Evolutionary conservation across 768 basidiomycete species (phyloP), one percentile per base, ranked within the genome.

Genomic region (Trametes meyenii): DNA sequence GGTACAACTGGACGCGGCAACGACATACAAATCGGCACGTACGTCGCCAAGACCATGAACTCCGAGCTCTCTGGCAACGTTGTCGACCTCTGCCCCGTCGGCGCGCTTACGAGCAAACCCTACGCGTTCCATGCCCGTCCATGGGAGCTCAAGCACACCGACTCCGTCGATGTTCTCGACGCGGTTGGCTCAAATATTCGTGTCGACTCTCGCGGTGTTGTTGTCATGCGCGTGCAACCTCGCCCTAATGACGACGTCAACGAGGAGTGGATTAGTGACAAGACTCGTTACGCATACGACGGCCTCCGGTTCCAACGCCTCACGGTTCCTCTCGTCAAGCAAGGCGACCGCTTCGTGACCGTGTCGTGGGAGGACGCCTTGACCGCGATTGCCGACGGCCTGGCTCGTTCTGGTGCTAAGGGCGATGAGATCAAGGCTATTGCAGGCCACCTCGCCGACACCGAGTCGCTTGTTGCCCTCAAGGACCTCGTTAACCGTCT

Each of bases 201-300:
- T 46, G 83, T 99, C 57, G 96, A 99, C 75, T 96, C 96, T 39
- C 85, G 96, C 38, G 95, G 95, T 42, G 90, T 96, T 5, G 87
- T 93, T 73, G 96, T 98, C 64, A 98, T 98, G 96, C 89, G 97
- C 51, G 84, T 99, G 67, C 95, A 97, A 71, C 97, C 97, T 1
- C 85, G 91, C 70, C 92, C 93, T 51, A 98, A 98, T 73, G 97
- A 98, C 75, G 92, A 97, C 67, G 88, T 99, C 65, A 99, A 99
- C 74, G 97, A 99, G 79, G 97, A 99, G 75, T 98, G 97, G 97
- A 96, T 99, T 74, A 94, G 85, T 75, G 97, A 99, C 83, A 99
- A 99, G 83, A 95, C 96, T 1, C 91, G 97, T 59, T 95, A 94
- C 74, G 92, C 96, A 1, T 91, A 95, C 74, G 97, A 99, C 69